A percentile compares a stretch with the other conserved stretches of the same genome.
These are phyloP conservation scores for Lepiota venenata DNA, from an alignment of 768 basidiomycete genomes.

Conservation along the genomic window DNA sequence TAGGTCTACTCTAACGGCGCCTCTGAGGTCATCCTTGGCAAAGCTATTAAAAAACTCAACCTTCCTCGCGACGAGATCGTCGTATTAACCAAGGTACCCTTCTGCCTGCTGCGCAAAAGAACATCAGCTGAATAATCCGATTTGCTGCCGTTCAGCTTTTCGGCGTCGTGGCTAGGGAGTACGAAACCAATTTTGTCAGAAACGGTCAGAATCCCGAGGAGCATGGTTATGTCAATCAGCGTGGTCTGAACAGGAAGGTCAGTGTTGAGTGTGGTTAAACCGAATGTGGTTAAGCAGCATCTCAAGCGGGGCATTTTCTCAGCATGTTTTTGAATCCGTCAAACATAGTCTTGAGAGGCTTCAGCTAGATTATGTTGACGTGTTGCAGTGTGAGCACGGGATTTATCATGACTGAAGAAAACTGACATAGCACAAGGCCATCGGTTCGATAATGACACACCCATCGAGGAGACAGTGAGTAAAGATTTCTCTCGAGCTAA, in stretches of 20 bases:
- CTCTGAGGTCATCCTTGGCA: conserved; percentile 66
- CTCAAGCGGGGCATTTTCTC: not conserved
- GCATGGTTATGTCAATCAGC: conserved; percentile 53
- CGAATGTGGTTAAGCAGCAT: not conserved
- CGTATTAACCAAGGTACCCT: conserved; percentile 66
- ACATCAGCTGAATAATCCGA: not conserved
- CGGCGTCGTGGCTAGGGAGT: conserved; percentile 25
- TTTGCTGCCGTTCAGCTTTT: conserved; percentile 32
- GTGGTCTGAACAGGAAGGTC: conserved; percentile 38
- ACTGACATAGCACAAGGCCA: conserved; percentile 33
- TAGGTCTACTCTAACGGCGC: conserved; percentile 64
- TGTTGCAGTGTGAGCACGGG: conserved; percentile 55
- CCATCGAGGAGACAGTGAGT: conserved; percentile 51
- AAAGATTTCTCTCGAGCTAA: not conserved
- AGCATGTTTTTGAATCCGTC: conserved; percentile 74
- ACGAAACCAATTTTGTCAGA: conserved; percentile 12
- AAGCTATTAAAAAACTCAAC: conserved; percentile 62
- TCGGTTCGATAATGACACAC: conserved; percentile 54
- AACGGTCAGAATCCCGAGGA: conserved; percentile 25
- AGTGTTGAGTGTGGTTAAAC: not conserved
- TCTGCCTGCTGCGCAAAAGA: not conserved
- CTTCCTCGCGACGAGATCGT: conserved; percentile 76
- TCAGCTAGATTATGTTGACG: conserved; percentile 73
- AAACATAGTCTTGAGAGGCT: conserved; percentile 61
- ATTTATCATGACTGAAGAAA: not conserved